Conservation (phyloP, 2,329 filamentous ascomycete species). For the Fusarium pseudoanthophilum region DNA sequence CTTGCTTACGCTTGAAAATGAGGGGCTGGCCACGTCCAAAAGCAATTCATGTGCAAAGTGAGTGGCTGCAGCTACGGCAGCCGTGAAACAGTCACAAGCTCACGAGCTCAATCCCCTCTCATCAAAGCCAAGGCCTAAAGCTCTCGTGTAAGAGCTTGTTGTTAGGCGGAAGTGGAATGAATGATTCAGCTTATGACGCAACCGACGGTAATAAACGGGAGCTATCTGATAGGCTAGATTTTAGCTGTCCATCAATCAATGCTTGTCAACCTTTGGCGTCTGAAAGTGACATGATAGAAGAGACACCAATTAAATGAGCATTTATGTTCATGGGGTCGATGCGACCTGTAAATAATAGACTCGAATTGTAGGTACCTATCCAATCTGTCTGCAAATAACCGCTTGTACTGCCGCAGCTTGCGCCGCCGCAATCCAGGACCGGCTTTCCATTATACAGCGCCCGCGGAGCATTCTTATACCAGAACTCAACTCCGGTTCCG, state of each 20-base stretch:
- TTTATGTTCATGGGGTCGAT: not conserved
- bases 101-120: not conserved
- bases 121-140: not conserved
- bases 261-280: not conserved
- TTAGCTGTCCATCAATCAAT: not conserved
- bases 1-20: slow-evolving; percentile 20
- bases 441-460: not conserved
- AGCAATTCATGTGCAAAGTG: slow-evolving; percentile 25
- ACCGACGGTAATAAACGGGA: slow-evolving; percentile 15
- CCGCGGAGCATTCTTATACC: not conserved
- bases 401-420: not conserved
- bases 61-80: slow-evolving; percentile 29
- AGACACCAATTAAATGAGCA: not conserved
- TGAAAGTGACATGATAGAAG: not conserved
- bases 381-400: not conserved
- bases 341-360: not conserved
- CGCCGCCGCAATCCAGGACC: slow-evolving; percentile 12
- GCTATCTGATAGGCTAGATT: slow-evolving; percentile 4
- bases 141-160: not conserved
- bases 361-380: not conserved
- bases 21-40: slow-evolving; percentile 27
- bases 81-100: slow-evolving; percentile 15
- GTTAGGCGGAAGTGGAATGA: slow-evolving; percentile 22
- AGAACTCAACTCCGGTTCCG: slow-evolving; percentile 14
- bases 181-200: slow-evolving; percentile 20